A percentile compares a stretch with the other conserved stretches of the same genome.
phyloP scores from a whole-genome alignment of 352 stramenopile genomes.

The Globisporangium spiculum region DNA sequence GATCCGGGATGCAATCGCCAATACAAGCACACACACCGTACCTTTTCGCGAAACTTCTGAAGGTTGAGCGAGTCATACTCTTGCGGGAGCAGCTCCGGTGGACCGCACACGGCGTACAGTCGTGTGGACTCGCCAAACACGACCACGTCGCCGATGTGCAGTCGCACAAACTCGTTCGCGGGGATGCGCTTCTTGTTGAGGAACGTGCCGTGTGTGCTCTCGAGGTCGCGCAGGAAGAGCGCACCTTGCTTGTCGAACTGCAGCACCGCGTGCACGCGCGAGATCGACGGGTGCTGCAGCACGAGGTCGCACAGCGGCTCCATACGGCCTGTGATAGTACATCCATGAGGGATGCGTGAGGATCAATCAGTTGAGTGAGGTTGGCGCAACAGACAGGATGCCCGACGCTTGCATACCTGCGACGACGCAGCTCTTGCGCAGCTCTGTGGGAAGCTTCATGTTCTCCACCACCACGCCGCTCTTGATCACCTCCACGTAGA shows the following conservation, averaged over 20 bases:
- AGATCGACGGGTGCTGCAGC: constrained; percentile 76
- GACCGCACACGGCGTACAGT: constrained; percentile 75
- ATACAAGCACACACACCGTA: constrained; percentile 1
- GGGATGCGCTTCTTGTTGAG: constrained; percentile 76
- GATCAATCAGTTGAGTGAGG: not conserved
- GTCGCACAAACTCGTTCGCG: constrained; percentile 43
- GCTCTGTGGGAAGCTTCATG: constrained; percentile 30
- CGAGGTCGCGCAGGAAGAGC: constrained; percentile 72
- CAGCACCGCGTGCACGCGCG: constrained; percentile 64
- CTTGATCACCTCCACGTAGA: constrained; percentile 77
- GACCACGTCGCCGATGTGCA: constrained; percentile 83
- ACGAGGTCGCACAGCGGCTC: constrained; percentile 63
- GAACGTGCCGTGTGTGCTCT: constrained; percentile 81
- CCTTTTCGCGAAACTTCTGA: constrained; percentile 30
- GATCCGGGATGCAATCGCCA: not conserved
- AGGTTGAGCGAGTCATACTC: constrained; percentile 76
- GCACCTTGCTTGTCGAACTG: constrained; percentile 65
- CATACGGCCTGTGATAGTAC: constrained; percentile 36
- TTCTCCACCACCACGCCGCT: constrained; percentile 49
- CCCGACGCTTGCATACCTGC: not conserved
- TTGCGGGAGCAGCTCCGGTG: constrained; percentile 55
- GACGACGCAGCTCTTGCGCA: constrained; percentile 43
- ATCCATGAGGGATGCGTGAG: not conserved
- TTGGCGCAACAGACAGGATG: not conserved
- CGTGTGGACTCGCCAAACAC: constrained; percentile 87